Evolutionary conservation across 106 monocot species (phyloP).

Genomic region (Amphibolis antarctica): DNA sequence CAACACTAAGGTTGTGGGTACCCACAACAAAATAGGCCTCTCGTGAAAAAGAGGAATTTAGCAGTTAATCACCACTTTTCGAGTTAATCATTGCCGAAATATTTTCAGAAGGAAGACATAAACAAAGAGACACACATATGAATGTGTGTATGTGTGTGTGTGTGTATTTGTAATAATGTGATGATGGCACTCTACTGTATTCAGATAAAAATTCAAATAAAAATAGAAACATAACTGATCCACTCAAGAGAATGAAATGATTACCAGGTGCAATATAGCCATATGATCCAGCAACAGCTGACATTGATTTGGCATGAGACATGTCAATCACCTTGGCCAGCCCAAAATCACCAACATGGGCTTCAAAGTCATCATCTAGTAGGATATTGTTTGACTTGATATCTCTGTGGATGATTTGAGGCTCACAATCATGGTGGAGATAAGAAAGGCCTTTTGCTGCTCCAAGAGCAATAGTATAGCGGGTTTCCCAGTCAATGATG

Average conservation of each 20-base stretch:
- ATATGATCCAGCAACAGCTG: slow-evolving; percentile 91
- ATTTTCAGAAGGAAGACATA: too few relatives aligned
- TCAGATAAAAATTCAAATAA: too few relatives aligned
- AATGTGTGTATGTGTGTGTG: too few relatives aligned
- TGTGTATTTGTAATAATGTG: too few relatives aligned
- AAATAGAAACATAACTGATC: too few relatives aligned
- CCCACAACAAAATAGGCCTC: too few relatives aligned
- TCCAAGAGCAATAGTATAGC: slow-evolving; percentile 73
- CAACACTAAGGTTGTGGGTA: too few relatives aligned
- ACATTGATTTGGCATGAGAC: slow-evolving; percentile 86
- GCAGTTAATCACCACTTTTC: too few relatives aligned
- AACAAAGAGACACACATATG: too few relatives aligned
- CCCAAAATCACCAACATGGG: slow-evolving; percentile 96
- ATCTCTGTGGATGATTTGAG: slow-evolving; percentile 83
- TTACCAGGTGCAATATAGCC: slow-evolving; percentile 98
- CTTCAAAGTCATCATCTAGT: slow-evolving; percentile 85
- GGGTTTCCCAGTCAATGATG: slow-evolving; percentile 62
- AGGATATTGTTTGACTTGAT: slow-evolving; percentile 96
- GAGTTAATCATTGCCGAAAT: too few relatives aligned
- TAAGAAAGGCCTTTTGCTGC: slow-evolving; percentile 94
- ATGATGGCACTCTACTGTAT: too few relatives aligned
- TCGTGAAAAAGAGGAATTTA: too few relatives aligned
- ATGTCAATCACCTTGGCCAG: slow-evolving; percentile 89
- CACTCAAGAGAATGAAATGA: background rate
- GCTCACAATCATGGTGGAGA: slow-evolving; percentile 93